Evolutionary conservation across 768 basidiomycete species (phyloP), one percentile per base, ranked within the genome.

Genomic region (Mycena filopes): DNA sequence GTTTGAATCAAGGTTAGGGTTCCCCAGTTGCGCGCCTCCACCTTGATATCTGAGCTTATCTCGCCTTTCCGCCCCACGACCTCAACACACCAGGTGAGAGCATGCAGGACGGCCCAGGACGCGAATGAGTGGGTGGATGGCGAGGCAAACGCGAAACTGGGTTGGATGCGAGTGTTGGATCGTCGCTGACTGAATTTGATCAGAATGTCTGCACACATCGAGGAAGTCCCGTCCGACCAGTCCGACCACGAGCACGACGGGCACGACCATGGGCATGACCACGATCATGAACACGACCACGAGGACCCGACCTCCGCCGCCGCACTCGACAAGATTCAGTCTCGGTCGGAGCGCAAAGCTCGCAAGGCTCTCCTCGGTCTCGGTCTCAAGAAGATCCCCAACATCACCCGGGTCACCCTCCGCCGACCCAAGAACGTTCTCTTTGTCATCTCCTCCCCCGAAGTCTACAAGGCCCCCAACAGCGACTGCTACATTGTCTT

Each of bases 401-500:
- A 87, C 72, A 98, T 99, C 79, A 98, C 94, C 72, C 88, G 98
- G 60, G 98, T 99, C 57, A 97, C 95, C 61, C 85, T 99, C 73
- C 85, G 96, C 76, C 87, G 96, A 78, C 94, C 98, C 51, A 98
- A 98, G 83, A 96, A 95, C 76, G 95, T 97, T 67, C 88, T 99
- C 67, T 93, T 98, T 76, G 96, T 98, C 65, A 86, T 99, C 72
- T 89, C 94, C 57, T 83, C 90, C 54, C 98, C 98, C 40, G 98
- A 99, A 69, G 98, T 99, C 57, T 99, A 93, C 90, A 98, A 98
- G 85, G 95, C 94, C 53, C 90, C 92, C 45, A 96, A 95, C 82
- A 95, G 94, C 76, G 98, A 99, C 81, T 95, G 93, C 80, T 98
- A 99, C 86, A 95, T 99, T 76, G 96, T 99, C 68, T 99, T 99